Conservation (phyloP, 2,329 filamentous ascomycete species). For the Akanthomyces muscarius region DNA sequence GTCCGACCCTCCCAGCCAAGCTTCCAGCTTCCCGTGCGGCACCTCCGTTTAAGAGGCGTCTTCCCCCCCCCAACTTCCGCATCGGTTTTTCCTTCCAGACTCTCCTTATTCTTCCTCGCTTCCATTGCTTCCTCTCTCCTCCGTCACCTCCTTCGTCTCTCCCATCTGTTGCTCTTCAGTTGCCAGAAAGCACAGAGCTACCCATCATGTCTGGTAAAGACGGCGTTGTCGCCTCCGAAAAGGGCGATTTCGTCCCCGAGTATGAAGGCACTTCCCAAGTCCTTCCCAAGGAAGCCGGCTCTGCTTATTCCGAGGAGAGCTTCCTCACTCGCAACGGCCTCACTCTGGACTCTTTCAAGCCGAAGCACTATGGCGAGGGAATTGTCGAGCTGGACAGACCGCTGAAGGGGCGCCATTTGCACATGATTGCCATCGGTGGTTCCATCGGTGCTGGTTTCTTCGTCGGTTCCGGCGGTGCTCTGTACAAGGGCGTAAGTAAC, state of each 20-base stretch:
- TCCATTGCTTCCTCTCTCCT: background rate
- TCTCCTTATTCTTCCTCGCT: conserved; percentile 2
- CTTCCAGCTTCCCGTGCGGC: conserved; percentile 9
- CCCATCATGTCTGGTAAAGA: conserved; percentile 17
- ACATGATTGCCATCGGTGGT: conserved; percentile 61
- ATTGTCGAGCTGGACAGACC: conserved; percentile 39
- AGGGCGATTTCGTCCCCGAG: conserved; percentile 17
- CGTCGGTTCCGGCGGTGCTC: conserved; percentile 53
- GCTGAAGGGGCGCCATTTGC: conserved; percentile 55
- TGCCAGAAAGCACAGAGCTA: background rate
- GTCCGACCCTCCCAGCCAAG: conserved; percentile 15
- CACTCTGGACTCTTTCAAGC: conserved; percentile 34
- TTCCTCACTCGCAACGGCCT: conserved; percentile 35
- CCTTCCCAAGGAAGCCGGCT: conserved; percentile 19
- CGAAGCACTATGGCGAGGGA: conserved; percentile 28
- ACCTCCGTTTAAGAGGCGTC: conserved; percentile 14
- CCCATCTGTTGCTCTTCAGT: background rate
- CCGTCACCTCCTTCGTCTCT: background rate
- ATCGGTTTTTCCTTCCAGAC: background rate
- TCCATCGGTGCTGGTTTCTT: conserved; percentile 62
- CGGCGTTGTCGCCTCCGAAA: conserved; percentile 19
- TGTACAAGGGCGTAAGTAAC: conserved; percentile 46
- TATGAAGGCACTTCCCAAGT: conserved; percentile 15
- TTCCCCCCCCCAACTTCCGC: background rate
- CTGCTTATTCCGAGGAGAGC: conserved; percentile 25